These are phyloP conservation scores for Selenicereus undatus DNA, from an alignment of 148 eudicot genomes.

Conservation along the genomic window DNA sequence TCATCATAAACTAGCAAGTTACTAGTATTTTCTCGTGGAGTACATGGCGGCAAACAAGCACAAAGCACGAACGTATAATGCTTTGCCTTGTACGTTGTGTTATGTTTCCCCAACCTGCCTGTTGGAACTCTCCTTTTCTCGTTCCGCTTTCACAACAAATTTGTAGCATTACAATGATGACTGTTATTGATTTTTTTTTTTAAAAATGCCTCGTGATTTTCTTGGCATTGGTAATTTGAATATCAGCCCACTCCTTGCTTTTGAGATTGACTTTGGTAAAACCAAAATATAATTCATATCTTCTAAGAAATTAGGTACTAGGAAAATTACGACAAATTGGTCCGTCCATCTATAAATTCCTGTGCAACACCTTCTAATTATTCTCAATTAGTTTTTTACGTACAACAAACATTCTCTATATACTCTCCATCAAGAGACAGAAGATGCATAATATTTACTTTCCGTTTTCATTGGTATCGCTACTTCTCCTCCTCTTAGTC, in stretches of 20 bases:
- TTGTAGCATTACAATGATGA: background rate
- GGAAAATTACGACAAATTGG: background rate
- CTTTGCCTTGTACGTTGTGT: background rate
- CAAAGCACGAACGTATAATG: constrained; percentile 33
- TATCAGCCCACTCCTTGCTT: too few relatives aligned
- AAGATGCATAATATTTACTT: background rate
- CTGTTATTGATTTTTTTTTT: background rate
- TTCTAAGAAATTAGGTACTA: too few relatives aligned
- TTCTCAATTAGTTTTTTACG: background rate
- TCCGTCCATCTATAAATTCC: background rate
- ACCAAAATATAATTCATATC: background rate
- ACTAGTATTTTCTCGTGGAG: constrained; percentile 18
- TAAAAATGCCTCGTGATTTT: constrained; percentile 25
- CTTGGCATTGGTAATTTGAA: constrained; percentile 14
- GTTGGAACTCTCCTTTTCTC: background rate
- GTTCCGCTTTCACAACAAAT: background rate
- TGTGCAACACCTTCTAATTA: background rate
- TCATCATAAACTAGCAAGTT: too few relatives aligned
- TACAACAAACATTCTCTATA: constrained; percentile 15
- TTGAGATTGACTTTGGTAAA: constrained; percentile 5
- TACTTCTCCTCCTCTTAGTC: background rate
- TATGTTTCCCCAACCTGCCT: background rate
- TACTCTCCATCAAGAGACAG: background rate
- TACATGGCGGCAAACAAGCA: constrained; percentile 54
- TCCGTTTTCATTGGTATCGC: constrained; percentile 7